Evolutionary conservation across 768 basidiomycete genomes (phyloP), one percentile per base, ranked within the genome.

Genomic region (Phallus indusiatus): DNA sequence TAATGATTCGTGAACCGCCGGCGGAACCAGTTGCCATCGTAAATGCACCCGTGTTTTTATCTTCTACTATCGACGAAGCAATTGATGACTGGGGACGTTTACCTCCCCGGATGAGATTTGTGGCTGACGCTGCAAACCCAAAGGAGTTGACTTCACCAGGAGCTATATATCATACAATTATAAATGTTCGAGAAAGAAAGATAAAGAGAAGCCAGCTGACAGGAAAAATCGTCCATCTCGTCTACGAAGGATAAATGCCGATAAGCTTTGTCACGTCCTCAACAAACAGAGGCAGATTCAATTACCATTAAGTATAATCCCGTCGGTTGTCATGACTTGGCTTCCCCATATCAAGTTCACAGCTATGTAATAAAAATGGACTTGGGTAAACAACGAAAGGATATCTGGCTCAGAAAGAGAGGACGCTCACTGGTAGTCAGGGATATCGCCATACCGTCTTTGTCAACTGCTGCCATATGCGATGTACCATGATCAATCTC

Each of bases 1-100:
- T 75, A 61, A 73, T 72, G 66, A 73, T 73, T 20, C 67, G 64
- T 20, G 63, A 64, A 10, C 74, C 74, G 16, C 74, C 74, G 12
- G 73, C 74, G 0, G 69, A 67, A 24, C 74, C 74, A 0, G 73
- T 74, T 7, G 73, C 72, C 53, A 73, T 70, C 24, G 67, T 60
- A 28, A 76, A 62, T 52, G 71, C 66, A 4, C 74, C 73, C 0
- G 66, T 68, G 0, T 65, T 60, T 28, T 69, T 64, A 57, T 74
- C 67, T 59, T 76, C 74, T 7, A 70, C 72, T 55, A 76, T 72
- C 20, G 67, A 68, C 20, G 70, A 69, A 6, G 69, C 55, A 55
- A 69, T 71, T 16, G 66, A 67, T 6, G 66, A 67, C 53, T 68
- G 70, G 1, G 73, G 74, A 18, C 73, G 67, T 61, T 76, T 74